Conservation (phyloP, 1,284 basidiomycete species). For the Papiliotrema terrestris region DNA sequence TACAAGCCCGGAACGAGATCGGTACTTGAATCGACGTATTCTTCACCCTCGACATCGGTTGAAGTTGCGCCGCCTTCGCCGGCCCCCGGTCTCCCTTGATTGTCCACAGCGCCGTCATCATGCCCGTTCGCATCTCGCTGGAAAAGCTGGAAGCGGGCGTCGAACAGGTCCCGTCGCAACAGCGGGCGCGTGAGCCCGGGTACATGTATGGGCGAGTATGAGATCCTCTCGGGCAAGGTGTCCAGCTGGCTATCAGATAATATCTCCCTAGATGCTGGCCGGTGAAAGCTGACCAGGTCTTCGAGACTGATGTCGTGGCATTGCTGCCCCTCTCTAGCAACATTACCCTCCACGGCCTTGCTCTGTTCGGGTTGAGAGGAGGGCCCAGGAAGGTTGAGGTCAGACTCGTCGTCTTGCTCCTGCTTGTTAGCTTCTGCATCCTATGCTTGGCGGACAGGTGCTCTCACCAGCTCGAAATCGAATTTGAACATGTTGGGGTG, state of each 20-base stretch:
- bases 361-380: background rate
- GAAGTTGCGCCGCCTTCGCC: background rate
- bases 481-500: constrained; percentile 52
- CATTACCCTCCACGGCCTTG: background rate
- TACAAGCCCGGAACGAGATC: constrained; percentile 91
- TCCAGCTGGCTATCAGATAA: constrained; percentile 26
- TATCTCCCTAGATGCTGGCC: too few species aligned
- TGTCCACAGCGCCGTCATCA: constrained; percentile 6
- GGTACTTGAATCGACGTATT: constrained; percentile 72
- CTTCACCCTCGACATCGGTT: constrained; percentile 21
- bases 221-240: constrained; percentile 41
- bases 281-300: constrained; percentile 32
- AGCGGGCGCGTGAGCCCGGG: constrained; percentile 10
- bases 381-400: background rate
- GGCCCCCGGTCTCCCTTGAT: background rate
- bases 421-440: background rate
- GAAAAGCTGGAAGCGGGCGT: constrained; percentile 88
- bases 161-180: constrained; percentile 81
- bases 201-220: constrained; percentile 34
- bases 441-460: too few species aligned
- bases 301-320: constrained; percentile 35
- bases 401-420: constrained; percentile 12
- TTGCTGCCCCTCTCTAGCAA: constrained; percentile 4
- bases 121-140: constrained; percentile 9
- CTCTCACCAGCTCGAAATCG: constrained; percentile 47